These are phyloP conservation scores for Multifurca ochricompacta DNA, from an alignment of 768 basidiomycete species.

Conservation along the genomic window DNA sequence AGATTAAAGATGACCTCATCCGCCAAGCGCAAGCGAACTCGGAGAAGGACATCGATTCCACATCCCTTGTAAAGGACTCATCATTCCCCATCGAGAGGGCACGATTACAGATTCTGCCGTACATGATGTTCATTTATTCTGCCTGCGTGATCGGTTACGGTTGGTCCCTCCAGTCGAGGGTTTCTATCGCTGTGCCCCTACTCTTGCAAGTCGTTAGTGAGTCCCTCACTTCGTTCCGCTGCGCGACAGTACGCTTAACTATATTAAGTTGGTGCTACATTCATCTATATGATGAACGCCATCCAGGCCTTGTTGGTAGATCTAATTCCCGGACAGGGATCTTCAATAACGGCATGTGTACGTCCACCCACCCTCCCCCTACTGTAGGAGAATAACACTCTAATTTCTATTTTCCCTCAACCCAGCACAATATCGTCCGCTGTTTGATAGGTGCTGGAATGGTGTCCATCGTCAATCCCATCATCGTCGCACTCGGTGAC, in stretches of 20 bases:
- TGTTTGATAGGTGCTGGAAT: constrained; percentile 52
- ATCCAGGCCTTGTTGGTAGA: constrained; percentile 60
- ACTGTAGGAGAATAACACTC: background rate
- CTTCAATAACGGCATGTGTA: constrained; percentile 67
- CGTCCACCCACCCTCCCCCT: constrained; percentile 28
- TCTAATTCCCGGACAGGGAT: constrained; percentile 51
- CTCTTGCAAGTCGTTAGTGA: constrained; percentile 38
- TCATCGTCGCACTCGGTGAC: constrained; percentile 48
- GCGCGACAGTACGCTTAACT: background rate
- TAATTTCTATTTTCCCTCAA: background rate
- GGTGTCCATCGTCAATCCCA: constrained; percentile 58
- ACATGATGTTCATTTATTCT: constrained; percentile 33
- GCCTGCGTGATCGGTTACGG: constrained; percentile 47
- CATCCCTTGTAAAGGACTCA: constrained; percentile 28
- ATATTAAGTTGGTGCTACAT: constrained; percentile 41
- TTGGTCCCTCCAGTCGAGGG: constrained; percentile 46
- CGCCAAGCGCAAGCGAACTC: constrained; percentile 17
- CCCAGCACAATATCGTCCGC: constrained; percentile 69
- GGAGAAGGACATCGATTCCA: constrained; percentile 20
- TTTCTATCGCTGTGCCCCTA: constrained; percentile 46
- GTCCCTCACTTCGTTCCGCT: constrained; percentile 15
- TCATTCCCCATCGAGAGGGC: constrained; percentile 57
- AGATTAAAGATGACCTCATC: constrained; percentile 27
- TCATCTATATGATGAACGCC: constrained; percentile 44
- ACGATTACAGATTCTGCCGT: constrained; percentile 41